phyloP scores from a whole-genome alignment of 371 early-diverging fungal species.

The Mucor irregularis region DNA sequence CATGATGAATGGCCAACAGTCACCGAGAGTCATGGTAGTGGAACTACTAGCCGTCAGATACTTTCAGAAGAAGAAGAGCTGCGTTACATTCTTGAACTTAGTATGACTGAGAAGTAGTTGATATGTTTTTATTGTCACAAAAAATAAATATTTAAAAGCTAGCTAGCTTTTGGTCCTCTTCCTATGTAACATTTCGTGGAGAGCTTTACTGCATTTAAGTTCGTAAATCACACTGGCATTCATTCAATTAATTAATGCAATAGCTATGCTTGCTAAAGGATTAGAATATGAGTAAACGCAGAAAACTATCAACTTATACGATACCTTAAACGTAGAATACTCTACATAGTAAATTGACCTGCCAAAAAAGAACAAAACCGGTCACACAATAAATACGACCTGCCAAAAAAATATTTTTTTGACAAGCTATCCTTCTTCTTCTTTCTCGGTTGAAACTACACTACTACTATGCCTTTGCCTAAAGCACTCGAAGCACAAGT shows the following conservation, averaged over 20 bases:
- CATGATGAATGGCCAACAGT: constrained; percentile 14
- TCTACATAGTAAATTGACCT: too few relatives aligned
- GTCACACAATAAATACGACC: not conserved
- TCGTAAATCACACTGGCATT: too few relatives aligned
- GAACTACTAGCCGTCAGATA: too few relatives aligned
- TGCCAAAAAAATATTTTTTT: not conserved
- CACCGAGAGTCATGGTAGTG: not conserved
- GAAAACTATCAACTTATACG: too few relatives aligned
- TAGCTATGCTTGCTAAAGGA: too few relatives aligned
- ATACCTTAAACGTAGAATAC: too few relatives aligned
- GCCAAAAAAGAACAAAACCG: not conserved
- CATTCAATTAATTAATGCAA: too few relatives aligned
- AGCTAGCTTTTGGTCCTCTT: not conserved
- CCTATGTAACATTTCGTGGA: too few relatives aligned
- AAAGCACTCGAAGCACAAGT: constrained; percentile 45
- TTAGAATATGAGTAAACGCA: too few relatives aligned
- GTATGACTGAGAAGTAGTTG: constrained; percentile 37
- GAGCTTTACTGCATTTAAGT: too few relatives aligned
- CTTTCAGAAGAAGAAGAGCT: constrained; percentile 36
- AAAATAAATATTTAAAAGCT: not conserved
- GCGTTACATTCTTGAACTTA: constrained; percentile 41
- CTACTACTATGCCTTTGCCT: constrained; percentile 30
- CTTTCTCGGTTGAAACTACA: not conserved
- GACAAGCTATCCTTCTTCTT: not conserved
- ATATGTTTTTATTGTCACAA: not conserved